A percentile compares a stretch with the other conserved stretches of the same genome.
These are phyloP conservation scores for Raddia guianensis DNA, from an alignment of 176 grass and related monocot genomes.

Conservation along the genomic window DNA sequence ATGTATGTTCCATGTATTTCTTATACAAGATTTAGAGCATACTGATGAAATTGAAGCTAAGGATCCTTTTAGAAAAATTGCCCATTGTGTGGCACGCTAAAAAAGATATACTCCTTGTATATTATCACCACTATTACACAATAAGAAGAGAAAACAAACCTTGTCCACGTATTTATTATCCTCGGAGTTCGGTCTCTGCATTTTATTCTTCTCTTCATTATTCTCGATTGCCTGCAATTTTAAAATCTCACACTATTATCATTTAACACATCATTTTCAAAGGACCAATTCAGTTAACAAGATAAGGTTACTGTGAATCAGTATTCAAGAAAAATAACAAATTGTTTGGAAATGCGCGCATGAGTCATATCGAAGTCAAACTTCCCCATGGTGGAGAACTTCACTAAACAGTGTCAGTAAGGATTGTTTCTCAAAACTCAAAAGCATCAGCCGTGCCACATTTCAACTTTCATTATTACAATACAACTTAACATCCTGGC, in stretches of 20 bases:
- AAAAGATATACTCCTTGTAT: background rate
- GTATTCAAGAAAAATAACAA: slow-evolving; percentile 9
- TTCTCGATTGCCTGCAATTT: slow-evolving; percentile 70
- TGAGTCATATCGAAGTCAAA: background rate
- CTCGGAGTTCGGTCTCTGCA: slow-evolving; percentile 61
- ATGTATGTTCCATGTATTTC: background rate
- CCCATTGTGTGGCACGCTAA: background rate
- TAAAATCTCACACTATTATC: slow-evolving; percentile 33
- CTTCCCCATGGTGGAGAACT: background rate
- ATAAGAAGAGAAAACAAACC: slow-evolving; percentile 53
- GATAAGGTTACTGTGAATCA: slow-evolving; percentile 12
- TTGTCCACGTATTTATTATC: slow-evolving; percentile 69
- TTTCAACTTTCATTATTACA: slow-evolving; percentile 27
- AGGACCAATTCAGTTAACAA: slow-evolving; percentile 17
- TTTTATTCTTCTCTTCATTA: slow-evolving; percentile 77
- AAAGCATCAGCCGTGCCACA: slow-evolving; percentile 16
- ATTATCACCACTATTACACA: slow-evolving; percentile 3
- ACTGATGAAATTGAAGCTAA: slow-evolving; percentile 11
- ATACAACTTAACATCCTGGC: slow-evolving; percentile 22
- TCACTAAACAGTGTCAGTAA: background rate
- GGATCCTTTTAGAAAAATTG: slow-evolving; percentile 10
- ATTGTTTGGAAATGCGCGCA: slow-evolving; percentile 13
- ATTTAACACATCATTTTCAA: slow-evolving; percentile 22
- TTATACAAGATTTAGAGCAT: slow-evolving; percentile 4
- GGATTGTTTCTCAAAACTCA: slow-evolving; percentile 18